Conservation (phyloP, 352 stramenopile genomes). For the Globisporangium nunn region DNA sequence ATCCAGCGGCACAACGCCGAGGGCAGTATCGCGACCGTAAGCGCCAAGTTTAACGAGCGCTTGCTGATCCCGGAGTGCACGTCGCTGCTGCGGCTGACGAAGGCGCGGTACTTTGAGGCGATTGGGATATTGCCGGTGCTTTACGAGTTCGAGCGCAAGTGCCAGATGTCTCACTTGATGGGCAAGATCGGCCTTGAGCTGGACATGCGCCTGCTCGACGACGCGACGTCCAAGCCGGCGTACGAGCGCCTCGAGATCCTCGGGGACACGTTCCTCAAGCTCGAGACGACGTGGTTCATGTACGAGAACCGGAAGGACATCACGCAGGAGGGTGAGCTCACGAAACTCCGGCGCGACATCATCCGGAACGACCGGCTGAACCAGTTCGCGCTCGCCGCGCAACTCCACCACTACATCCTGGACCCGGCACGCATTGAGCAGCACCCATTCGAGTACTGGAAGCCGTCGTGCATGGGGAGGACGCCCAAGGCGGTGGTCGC, state of each 20-base stretch:
- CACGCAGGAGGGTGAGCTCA: conserved; percentile 60
- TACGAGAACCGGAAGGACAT: conserved; percentile 71
- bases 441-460: conserved; percentile 80
- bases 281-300: conserved; percentile 84
- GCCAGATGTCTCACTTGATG: conserved; percentile 86
- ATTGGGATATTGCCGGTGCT: conserved; percentile 79
- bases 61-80: conserved; percentile 68
- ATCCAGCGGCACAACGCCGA: conserved; percentile 75
- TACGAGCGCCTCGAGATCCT: conserved; percentile 83
- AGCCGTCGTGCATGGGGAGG: conserved; percentile 82
- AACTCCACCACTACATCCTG: conserved; percentile 74
- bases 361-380: conserved; percentile 83
- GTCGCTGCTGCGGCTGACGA: conserved; percentile 48
- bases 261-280: conserved; percentile 79
- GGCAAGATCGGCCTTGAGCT: conserved; percentile 62
- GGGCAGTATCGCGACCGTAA: conserved; percentile 41
- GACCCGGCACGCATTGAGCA: conserved; percentile 76
- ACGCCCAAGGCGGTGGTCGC: conserved; percentile 66
- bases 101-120: conserved; percentile 69
- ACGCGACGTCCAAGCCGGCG: conserved; percentile 77
- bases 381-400: conserved; percentile 48
- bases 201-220: conserved; percentile 63
- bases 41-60: conserved; percentile 74
- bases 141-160: conserved; percentile 87
- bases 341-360: conserved; percentile 71